Conservation (phyloP, 257 asterid species). For the Catharanthus roseus region DNA sequence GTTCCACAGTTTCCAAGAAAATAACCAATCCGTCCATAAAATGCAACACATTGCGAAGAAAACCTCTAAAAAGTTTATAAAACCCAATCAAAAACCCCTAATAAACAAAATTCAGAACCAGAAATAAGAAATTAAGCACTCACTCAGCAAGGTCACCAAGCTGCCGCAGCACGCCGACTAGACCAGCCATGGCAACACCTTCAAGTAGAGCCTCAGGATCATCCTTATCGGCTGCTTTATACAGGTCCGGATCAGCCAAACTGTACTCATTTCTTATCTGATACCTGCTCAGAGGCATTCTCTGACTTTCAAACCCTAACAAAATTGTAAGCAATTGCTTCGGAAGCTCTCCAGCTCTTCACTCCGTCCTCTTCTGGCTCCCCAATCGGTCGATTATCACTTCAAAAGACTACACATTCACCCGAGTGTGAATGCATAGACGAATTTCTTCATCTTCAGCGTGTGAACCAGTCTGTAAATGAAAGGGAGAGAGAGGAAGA, state of each 20-base stretch:
- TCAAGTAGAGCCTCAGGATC: slow-evolving; percentile 97
- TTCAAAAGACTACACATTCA: background rate
- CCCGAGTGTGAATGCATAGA: background rate
- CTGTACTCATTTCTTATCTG: slow-evolving; percentile 82
- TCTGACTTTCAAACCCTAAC: slow-evolving; percentile 23
- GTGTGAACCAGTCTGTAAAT: background rate
- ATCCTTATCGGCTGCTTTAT: slow-evolving; percentile 85
- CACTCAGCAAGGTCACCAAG: slow-evolving; percentile 97
- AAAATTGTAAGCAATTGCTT: slow-evolving; percentile 5
- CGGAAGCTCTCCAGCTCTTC: slow-evolving; percentile 2
- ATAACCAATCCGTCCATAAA: background rate
- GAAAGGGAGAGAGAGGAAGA: slow-evolving; percentile 3
- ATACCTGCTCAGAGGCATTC: slow-evolving; percentile 87
- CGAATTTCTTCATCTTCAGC: background rate
- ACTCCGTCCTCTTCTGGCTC: slow-evolving; percentile 15
- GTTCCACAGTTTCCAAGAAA: background rate
- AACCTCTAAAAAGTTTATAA: background rate
- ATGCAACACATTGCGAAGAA: background rate
- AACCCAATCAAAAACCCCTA: background rate
- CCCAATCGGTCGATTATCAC: background rate
- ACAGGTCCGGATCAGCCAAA: slow-evolving; percentile 91
- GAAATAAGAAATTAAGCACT: slow-evolving; percentile 20
- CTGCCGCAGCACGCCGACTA: slow-evolving; percentile 97
- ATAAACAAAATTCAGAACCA: slow-evolving; percentile 1
- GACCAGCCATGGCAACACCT: slow-evolving; percentile 98